These are phyloP conservation scores for Penicillium sp. DNA, from an alignment of 2,329 filamentous ascomycete species.

Conservation along the genomic window DNA sequence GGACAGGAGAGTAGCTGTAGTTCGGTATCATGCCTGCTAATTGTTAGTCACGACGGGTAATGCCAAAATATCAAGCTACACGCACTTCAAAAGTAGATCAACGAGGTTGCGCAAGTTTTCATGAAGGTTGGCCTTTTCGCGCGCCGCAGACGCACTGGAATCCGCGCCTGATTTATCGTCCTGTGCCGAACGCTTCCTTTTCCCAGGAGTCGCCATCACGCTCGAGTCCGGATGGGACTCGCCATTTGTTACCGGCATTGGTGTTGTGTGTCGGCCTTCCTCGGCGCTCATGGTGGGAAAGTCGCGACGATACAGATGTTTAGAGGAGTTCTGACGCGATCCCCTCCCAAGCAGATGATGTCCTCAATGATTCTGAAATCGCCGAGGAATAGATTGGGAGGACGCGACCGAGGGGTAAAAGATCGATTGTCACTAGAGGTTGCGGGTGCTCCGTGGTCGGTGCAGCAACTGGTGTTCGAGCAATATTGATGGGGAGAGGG, in stretches of 20 bases:
- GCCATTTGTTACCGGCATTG: conserved; percentile 33
- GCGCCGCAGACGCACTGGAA: conserved; percentile 20
- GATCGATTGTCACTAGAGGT: conserved; percentile 13
- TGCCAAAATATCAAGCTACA: conserved; percentile 4
- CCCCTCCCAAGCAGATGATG: conserved; percentile 10
- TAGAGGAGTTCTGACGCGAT: conserved; percentile 14
- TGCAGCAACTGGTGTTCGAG: conserved; percentile 16
- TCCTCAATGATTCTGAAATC: conserved; percentile 4
- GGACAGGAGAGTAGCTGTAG: conserved; percentile 41
- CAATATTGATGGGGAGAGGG: conserved; percentile 28
- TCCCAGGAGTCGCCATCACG: conserved; percentile 34
- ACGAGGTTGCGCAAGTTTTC: conserved; percentile 36
- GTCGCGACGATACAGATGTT: conserved; percentile 21
- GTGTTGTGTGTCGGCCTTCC: conserved; percentile 29
- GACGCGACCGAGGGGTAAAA: conserved; percentile 10
- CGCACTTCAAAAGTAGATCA: conserved; percentile 30
- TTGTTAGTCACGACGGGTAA: conserved; percentile 17
- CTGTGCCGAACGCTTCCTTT: conserved; percentile 40
- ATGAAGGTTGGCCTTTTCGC: conserved; percentile 31
- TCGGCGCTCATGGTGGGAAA: conserved; percentile 35
- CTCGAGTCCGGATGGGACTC: conserved; percentile 30
- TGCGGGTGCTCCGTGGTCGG: conserved; percentile 21
- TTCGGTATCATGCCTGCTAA: conserved; percentile 40
- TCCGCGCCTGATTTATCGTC: conserved; percentile 29
- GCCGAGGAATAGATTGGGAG: conserved; percentile 5